Conservation (phyloP, 108 stramenopile species). For the Conticribra weissflogii region DNA sequence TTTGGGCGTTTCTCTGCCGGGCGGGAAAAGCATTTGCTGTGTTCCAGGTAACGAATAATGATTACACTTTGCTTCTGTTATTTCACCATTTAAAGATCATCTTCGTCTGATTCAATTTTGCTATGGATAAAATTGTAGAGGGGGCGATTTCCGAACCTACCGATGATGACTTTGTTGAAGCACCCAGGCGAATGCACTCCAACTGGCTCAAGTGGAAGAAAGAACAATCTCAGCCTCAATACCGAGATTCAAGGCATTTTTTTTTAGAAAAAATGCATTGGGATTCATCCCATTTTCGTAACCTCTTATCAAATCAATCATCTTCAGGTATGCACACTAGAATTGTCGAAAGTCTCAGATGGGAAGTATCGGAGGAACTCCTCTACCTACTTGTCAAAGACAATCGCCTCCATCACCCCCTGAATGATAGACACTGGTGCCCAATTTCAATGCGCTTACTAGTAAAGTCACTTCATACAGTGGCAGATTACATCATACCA, state of each 20-base stretch:
- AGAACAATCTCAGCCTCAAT: not conserved
- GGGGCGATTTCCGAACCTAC: constrained; percentile 26
- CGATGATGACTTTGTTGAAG: constrained; percentile 22
- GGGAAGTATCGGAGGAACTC: constrained; percentile 35
- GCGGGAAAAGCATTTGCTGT: constrained; percentile 14
- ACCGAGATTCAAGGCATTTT: not conserved
- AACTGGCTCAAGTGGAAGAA: constrained; percentile 26
- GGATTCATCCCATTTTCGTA: not conserved
- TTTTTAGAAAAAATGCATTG: not conserved
- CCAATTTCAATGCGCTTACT: constrained; percentile 18
- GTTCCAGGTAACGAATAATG: constrained; percentile 19
- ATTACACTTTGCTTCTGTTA: constrained; percentile 2
- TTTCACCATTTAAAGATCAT: not conserved
- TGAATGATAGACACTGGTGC: constrained; percentile 33
- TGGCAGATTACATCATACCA: constrained; percentile 18
- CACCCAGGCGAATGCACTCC: not conserved
- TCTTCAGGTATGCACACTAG: not conserved
- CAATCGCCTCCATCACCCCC: constrained; percentile 8
- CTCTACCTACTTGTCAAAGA: constrained; percentile 21
- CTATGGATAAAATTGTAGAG: not conserved
- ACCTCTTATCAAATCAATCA: no score
- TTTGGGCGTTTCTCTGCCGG: constrained; percentile 8
- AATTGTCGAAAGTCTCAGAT: constrained; percentile 4
- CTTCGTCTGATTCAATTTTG: not conserved
- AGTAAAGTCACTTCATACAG: constrained; percentile 9